These are phyloP conservation scores for Suillus tomentosus DNA, from an alignment of 768 basidiomycete species.

Conservation along the genomic window DNA sequence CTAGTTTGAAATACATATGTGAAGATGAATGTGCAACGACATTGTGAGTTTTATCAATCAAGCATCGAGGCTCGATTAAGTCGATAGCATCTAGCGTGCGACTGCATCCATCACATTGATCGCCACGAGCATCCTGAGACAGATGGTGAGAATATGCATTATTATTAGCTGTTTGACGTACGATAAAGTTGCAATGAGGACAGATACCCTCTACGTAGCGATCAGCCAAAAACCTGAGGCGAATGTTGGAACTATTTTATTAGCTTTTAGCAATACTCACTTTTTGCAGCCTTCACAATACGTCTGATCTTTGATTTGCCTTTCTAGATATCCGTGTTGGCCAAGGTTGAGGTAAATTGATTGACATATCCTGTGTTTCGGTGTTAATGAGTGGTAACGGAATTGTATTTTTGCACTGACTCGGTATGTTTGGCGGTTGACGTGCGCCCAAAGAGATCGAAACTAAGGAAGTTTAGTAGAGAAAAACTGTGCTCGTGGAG, in stretches of 20 bases:
- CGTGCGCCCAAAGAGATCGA: slow-evolving; percentile 96
- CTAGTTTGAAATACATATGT: slow-evolving; percentile 91
- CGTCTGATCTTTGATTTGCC: slow-evolving; percentile 88
- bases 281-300: slow-evolving; percentile 92
- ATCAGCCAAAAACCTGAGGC: slow-evolving; percentile 85
- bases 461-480: slow-evolving; percentile 46
- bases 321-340: slow-evolving; percentile 73
- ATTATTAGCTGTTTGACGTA: slow-evolving; percentile 31
- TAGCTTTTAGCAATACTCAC: slow-evolving; percentile 38
- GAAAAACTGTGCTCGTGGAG: neutral
- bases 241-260: slow-evolving; percentile 10
- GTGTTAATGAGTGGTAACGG: neutral
- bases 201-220: slow-evolving; percentile 98
- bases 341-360: slow-evolving; percentile 85
- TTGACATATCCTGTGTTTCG: slow-evolving; percentile 73
- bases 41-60: slow-evolving; percentile 77
- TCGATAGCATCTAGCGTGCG: slow-evolving; percentile 93
- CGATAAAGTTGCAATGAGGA: slow-evolving; percentile 88
- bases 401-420: slow-evolving; percentile 43
- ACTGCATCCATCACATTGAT: slow-evolving; percentile 95
- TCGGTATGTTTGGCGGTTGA: slow-evolving; percentile 88
- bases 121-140: slow-evolving; percentile 88
- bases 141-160: neutral
- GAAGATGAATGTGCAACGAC: slow-evolving; percentile 76
- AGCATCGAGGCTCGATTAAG: slow-evolving; percentile 92